Evolutionary conservation across 2,329 filamentous ascomycete genomes (phyloP).

Genomic region (Pseudopyricularia cyperi): DNA sequence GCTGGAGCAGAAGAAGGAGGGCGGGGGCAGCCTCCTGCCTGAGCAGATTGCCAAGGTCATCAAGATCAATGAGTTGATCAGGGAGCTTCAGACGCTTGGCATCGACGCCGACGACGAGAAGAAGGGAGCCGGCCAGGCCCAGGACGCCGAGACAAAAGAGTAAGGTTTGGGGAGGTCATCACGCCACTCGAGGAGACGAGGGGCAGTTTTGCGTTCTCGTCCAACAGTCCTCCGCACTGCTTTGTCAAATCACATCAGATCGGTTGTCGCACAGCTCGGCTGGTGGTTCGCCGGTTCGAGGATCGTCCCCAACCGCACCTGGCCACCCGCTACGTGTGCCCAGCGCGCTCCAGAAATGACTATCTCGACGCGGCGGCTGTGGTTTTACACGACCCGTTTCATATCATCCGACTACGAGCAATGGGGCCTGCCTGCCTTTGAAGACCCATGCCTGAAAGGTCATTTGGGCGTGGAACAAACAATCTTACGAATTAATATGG

Average conservation of each 20-base stretch:
- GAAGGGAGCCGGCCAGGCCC: conserved; percentile 12
- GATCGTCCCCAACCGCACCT: too few relatives aligned
- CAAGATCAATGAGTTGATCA: conserved; percentile 86
- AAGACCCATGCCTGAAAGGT: too few relatives aligned
- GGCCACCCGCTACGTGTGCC: too few relatives aligned
- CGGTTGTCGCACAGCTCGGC: too few relatives aligned
- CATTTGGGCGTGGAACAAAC: background rate
- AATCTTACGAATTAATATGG: background rate
- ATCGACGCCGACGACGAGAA: conserved; percentile 67
- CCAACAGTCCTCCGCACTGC: too few relatives aligned
- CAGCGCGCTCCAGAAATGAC: too few relatives aligned
- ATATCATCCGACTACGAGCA: too few relatives aligned
- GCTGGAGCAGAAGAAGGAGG: conserved; percentile 80
- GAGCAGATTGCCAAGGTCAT: conserved; percentile 98
- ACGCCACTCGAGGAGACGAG: background rate
- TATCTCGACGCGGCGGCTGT: too few relatives aligned
- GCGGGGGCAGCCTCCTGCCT: conserved; percentile 68
- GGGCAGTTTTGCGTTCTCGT: background rate
- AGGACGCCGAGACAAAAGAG: background rate
- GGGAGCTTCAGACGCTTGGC: conserved; percentile 74
- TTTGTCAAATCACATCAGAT: too few relatives aligned
- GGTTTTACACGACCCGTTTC: too few relatives aligned
- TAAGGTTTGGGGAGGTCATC: background rate
- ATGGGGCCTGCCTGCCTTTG: too few relatives aligned
- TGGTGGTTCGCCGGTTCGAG: too few relatives aligned